phyloP scores from a whole-genome alignment of 2,329 filamentous ascomycete genomes.

The Epichloe elymi region DNA sequence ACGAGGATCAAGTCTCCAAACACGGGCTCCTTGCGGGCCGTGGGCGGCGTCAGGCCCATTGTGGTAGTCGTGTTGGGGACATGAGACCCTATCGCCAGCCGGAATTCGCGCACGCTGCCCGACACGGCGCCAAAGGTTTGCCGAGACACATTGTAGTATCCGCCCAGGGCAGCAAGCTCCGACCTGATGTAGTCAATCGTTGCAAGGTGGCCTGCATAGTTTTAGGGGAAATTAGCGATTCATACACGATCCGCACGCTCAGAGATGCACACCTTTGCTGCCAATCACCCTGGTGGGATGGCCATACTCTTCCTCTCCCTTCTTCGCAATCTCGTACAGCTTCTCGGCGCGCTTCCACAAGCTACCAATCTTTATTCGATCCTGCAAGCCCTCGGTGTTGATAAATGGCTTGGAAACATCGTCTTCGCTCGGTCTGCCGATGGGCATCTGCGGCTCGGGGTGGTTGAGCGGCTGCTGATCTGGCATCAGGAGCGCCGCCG shows the following conservation, averaged over 20 bases:
- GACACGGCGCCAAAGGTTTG: constrained; percentile 52
- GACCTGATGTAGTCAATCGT: constrained; percentile 51
- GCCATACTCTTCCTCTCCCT: constrained; percentile 45
- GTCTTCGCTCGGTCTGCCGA: neutral
- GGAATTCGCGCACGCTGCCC: constrained; percentile 45
- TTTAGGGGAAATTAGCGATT: no score
- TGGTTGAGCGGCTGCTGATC: neutral
- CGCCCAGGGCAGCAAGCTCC: constrained; percentile 38
- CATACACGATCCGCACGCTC: neutral
- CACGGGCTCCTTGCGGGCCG: constrained; percentile 43
- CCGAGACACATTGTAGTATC: constrained; percentile 49
- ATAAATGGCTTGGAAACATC: constrained; percentile 27
- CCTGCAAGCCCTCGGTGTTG: constrained; percentile 42
- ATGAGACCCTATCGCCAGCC: constrained; percentile 40
- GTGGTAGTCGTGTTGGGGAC: constrained; percentile 37
- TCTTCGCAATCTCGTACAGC: constrained; percentile 49
- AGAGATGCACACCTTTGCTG: constrained; percentile 34
- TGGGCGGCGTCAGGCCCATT: constrained; percentile 57
- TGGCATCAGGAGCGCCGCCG: neutral
- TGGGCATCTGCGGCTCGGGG: neutral
- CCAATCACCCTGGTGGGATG: constrained; percentile 62
- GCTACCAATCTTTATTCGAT: constrained; percentile 38
- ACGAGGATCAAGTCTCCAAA: constrained; percentile 47
- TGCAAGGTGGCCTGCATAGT: constrained; percentile 40
- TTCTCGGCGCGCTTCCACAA: constrained; percentile 46